Conservation (phyloP, 1,284 basidiomycete genomes). For the Earliella scabrosa region DNA sequence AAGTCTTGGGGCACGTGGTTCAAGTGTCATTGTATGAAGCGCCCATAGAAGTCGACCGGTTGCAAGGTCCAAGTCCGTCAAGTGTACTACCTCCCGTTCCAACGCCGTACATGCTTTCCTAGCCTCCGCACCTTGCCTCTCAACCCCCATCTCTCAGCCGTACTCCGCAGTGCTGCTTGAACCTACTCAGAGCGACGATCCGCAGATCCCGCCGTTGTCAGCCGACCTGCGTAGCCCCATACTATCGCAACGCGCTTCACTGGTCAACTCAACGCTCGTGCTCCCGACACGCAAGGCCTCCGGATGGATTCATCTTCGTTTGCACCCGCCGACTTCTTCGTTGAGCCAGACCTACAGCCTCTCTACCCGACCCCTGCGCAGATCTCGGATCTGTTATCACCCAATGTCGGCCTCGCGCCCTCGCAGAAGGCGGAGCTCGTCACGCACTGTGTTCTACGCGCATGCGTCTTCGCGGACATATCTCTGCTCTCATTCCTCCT, state of each 20-base stretch:
- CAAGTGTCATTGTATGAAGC: not conserved
- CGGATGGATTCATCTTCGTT: slow-evolving; percentile 30
- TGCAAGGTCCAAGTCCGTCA: not conserved
- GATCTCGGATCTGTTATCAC: slow-evolving; percentile 63
- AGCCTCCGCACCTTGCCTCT: not conserved
- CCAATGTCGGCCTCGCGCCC: slow-evolving; percentile 67
- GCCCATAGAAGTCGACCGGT: not conserved
- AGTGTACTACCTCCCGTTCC: not conserved
- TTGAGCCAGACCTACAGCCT: slow-evolving; percentile 78
- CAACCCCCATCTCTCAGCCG: not conserved
- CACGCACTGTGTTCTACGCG: slow-evolving; percentile 70
- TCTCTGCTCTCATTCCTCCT: slow-evolving; percentile 72
- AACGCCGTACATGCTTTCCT: slow-evolving; percentile 6
- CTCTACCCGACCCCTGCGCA: slow-evolving; percentile 71
- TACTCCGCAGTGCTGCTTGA: not conserved
- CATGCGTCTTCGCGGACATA: slow-evolving; percentile 78
- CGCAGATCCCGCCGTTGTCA: slow-evolving; percentile 7
- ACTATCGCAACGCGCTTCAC: not conserved
- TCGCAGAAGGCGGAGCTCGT: slow-evolving; percentile 70
- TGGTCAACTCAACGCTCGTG: slow-evolving; percentile 9
- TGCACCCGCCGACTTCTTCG: slow-evolving; percentile 53
- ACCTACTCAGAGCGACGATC: not conserved
- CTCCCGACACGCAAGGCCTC: slow-evolving; percentile 2
- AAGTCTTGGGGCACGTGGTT: not conserved
- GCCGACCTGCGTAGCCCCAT: not conserved